Base-by-base conservation (phyloP, 139 green algal genomes). In the Microglena sp. region DNA sequence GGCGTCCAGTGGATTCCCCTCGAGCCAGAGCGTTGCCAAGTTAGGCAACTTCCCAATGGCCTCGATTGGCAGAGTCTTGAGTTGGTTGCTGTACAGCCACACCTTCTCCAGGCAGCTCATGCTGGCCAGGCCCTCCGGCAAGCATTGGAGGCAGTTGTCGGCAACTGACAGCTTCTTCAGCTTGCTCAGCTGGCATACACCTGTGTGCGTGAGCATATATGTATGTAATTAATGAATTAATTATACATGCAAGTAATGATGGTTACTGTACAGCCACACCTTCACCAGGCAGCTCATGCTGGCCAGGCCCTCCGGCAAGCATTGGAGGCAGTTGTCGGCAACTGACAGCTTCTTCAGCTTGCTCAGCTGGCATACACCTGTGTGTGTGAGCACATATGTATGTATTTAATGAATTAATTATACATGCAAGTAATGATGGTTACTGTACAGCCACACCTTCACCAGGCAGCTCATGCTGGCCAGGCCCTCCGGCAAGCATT, bases 1-100 rank as follows among this genome's bases (percentile, higher is more conserved):
- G 0, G 55, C 28, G 0, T 43, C 29, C 27, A 95, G 59, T 1
- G 87, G 84, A 69, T 93, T 95, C 53, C 77, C 84, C 64, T 95
- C 89, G 36, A 88, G 36, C 87, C 87, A 95, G 7, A 87, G 24
- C 34, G 62, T 45, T 1, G 64, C 56, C 35, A 85, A 58, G 8
- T 65, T 30, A 8, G 75, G 26, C 33, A 65, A n/a, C 15, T 29
- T 5, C 60, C 34, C 45, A 32, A 75, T n/a, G 29, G 21, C 40
- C 28, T 72, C 21, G 33, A 64, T 53, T 0, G 84, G 84, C 57
- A 90, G 73, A 22, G 29, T 11, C 0, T 68, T 56, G 26, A 92
- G 71, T 29, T 35, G 43, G 74, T 91, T 90, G 56, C 83, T 85
- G 31, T 90, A 77, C 55, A 92, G 62, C 34, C 60, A 79, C 32